These are phyloP conservation scores for Xylariaceae sp. DNA, from an alignment of 2,329 filamentous ascomycete genomes.

Conservation along the genomic window DNA sequence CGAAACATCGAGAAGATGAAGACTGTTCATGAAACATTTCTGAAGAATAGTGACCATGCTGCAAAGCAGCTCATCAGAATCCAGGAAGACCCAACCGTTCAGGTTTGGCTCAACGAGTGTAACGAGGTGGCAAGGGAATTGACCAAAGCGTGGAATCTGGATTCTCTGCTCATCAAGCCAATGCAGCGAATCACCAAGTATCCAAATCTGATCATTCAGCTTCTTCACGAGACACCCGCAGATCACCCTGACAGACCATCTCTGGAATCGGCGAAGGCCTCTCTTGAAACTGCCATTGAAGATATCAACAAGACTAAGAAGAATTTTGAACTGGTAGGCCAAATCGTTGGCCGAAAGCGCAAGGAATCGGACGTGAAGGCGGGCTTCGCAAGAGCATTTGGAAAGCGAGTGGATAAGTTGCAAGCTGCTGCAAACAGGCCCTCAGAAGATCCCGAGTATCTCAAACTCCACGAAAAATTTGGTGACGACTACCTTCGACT, in stretches of 20 bases:
- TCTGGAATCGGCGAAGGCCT: conserved; percentile 50
- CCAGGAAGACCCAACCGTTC: conserved; percentile 59
- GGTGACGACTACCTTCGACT: conserved; percentile 88
- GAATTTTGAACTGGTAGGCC: conserved; percentile 85
- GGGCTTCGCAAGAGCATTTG: conserved; percentile 85
- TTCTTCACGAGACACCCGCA: conserved; percentile 72
- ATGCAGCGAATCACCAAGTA: conserved; percentile 95
- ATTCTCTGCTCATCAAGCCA: conserved; percentile 94
- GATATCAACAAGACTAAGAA: conserved; percentile 96
- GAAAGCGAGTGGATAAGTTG: conserved; percentile 81
- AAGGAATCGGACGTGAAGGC: conserved; percentile 84
- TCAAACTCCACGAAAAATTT: conserved; percentile 78
- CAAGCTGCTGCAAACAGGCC: conserved; percentile 57
- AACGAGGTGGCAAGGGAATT: conserved; percentile 88
- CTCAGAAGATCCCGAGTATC: conserved; percentile 78
- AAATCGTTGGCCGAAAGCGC: conserved; percentile 79
- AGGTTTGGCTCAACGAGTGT: conserved; percentile 89
- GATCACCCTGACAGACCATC: conserved; percentile 78
- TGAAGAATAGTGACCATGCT: conserved; percentile 60
- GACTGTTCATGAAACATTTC: conserved; percentile 55
- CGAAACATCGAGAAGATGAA: conserved; percentile 58
- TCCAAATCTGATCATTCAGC: conserved; percentile 74
- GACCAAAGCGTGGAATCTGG: conserved; percentile 89
- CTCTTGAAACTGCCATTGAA: conserved; percentile 63
- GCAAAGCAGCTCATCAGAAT: conserved; percentile 59